These are phyloP conservation scores for Umbelopsis sp. DNA, from an alignment of 192 early-diverging fungal species.

Conservation along the genomic window DNA sequence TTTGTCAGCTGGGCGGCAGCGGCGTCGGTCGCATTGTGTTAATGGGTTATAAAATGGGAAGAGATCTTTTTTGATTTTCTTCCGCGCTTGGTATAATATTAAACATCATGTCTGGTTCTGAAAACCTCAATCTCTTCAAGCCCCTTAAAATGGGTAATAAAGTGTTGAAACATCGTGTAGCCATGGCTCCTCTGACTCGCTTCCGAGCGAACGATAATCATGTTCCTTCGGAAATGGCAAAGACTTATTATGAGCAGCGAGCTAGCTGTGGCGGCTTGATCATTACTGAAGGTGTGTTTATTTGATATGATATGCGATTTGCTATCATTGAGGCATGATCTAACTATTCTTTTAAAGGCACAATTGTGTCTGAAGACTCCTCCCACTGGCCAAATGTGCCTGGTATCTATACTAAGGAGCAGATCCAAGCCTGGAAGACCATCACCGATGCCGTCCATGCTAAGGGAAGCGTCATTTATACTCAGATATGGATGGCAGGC, in stretches of 20 bases:
- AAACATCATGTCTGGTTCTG: not conserved
- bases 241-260: conserved; percentile 28
- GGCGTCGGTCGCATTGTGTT: too few species aligned
- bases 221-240: conserved; percentile 13
- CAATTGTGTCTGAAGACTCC: conserved; percentile 2
- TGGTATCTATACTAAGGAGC: conserved; percentile 41
- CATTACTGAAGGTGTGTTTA: conserved; percentile 11
- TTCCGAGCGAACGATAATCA: conserved; percentile 15
- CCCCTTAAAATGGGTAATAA: conserved; percentile 25
- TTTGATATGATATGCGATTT: not conserved
- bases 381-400: conserved; percentile 31
- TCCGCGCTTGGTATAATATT: not conserved
- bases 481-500: conserved; percentile 56
- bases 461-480: conserved; percentile 55
- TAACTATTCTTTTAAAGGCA: conserved; percentile 10
- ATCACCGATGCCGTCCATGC: conserved; percentile 57
- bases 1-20: too few species aligned
- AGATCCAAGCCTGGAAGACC: conserved; percentile 51
- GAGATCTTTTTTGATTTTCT: not conserved
- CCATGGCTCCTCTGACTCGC: conserved; percentile 25
- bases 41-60: too few species aligned
- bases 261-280: conserved; percentile 20
- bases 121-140: conserved; percentile 19
- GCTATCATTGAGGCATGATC: not conserved
- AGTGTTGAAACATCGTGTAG: conserved; percentile 23